A percentile compares a stretch with the other conserved stretches of the same genome.
These are phyloP conservation scores for Gyrodon lividus DNA, from an alignment of 768 basidiomycete genomes.

Conservation along the genomic window DNA sequence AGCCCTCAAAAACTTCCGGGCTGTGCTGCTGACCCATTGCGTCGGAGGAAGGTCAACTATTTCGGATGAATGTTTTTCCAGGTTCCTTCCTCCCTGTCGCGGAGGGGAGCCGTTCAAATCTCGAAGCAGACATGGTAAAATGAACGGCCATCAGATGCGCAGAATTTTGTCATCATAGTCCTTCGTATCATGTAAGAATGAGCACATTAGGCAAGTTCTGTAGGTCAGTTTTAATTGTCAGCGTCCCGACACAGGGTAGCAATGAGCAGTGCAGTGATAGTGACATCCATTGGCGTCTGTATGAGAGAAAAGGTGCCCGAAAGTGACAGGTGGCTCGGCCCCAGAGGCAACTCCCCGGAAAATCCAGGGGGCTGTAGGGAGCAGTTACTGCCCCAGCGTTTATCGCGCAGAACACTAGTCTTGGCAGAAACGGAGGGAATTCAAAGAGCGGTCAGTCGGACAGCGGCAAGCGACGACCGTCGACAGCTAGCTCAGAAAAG, in stretches of 20 bases:
- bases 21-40: constrained; percentile 1
- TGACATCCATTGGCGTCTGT: too few relatives aligned
- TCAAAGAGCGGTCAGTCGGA: not conserved
- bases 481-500: constrained; percentile 4
- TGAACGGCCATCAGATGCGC: constrained; percentile 9
- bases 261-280: not conserved
- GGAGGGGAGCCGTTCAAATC: not conserved
- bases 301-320: not conserved
- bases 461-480: constrained; percentile 6
- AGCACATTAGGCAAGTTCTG: constrained; percentile 1
- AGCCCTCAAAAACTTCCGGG: not conserved
- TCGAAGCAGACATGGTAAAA: not conserved
- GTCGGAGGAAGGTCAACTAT: constrained; percentile 1
- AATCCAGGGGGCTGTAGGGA: not conserved
- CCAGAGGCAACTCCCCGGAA: not conserved
- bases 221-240: constrained; percentile 4
- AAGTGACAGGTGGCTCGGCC: not conserved
- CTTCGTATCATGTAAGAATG: constrained; percentile 10
- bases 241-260: not conserved
- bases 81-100: not conserved
- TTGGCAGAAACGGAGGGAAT: not conserved
- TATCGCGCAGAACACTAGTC: not conserved
- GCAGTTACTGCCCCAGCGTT: not conserved
- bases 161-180: constrained; percentile 1
- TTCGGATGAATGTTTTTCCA: constrained; percentile 8